These are phyloP conservation scores for Pythium aphanidermatum DNA, from an alignment of 352 stramenopile genomes.

Conservation along the genomic window DNA sequence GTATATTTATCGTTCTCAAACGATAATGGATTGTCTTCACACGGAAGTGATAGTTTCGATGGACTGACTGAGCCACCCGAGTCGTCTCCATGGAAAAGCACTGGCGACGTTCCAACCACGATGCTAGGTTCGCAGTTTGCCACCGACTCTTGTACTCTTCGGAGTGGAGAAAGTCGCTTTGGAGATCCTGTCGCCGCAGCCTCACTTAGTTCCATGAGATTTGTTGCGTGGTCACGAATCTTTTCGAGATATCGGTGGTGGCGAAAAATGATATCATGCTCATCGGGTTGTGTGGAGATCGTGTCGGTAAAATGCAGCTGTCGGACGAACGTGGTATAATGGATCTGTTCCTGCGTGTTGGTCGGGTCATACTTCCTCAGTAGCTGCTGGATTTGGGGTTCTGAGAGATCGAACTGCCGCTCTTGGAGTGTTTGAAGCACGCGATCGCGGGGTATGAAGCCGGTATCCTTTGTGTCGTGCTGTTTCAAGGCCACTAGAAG, in stretches of 20 bases:
- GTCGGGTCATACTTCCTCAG: constrained; percentile 26
- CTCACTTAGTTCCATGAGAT: constrained; percentile 1
- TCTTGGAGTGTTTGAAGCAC: constrained; percentile 30
- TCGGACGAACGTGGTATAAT: constrained; percentile 39
- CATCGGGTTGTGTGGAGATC: constrained; percentile 10
- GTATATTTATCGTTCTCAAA: constrained; percentile 46
- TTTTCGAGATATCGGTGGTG: constrained; percentile 46
- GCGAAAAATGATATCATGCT: constrained; percentile 33
- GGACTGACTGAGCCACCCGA: constrained; percentile 9
- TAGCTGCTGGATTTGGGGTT: constrained; percentile 24
- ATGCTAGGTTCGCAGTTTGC: constrained; percentile 13
- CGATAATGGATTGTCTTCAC: constrained; percentile 28
- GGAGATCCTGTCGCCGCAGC: too few relatives aligned
- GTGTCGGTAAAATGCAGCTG: constrained; percentile 28
- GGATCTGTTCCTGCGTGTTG: constrained; percentile 21
- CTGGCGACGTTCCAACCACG: constrained; percentile 9
- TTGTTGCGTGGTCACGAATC: constrained; percentile 25
- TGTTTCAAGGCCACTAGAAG: constrained; percentile 36
- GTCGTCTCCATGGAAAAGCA: constrained; percentile 1
- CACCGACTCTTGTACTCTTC: neutral
- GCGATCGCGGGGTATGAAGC: constrained; percentile 26
- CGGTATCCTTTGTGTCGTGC: constrained; percentile 27
- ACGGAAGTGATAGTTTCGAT: too few relatives aligned
- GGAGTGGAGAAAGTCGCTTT: neutral
- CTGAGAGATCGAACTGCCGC: constrained; percentile 20